A percentile compares a stretch with the other conserved stretches of the same genome.
These are phyloP conservation scores for Mycena belliarum DNA, from an alignment of 768 basidiomycete species.

Conservation along the genomic window DNA sequence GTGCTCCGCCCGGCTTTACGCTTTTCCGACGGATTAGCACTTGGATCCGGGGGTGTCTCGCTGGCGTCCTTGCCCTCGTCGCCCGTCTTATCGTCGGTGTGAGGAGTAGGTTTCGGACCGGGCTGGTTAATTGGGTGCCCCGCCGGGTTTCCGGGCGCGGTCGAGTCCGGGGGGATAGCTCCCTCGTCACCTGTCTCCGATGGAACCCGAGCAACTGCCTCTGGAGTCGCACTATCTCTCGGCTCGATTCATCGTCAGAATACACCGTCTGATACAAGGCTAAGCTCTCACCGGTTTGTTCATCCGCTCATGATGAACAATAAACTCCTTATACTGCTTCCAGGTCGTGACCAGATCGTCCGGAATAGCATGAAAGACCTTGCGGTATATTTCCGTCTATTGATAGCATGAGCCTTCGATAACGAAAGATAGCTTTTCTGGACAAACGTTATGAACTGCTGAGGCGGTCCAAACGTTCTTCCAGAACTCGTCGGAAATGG, in stretches of 20 bases:
- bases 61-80: slow-evolving; percentile 33
- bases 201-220: slow-evolving; percentile 55
- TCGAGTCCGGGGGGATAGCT: slow-evolving; percentile 29
- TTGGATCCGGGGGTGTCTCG: slow-evolving; percentile 28
- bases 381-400: slow-evolving; percentile 93
- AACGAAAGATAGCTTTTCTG: neutral
- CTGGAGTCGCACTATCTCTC: slow-evolving; percentile 39
- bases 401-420: slow-evolving; percentile 16
- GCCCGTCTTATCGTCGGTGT: slow-evolving; percentile 24
- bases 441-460: slow-evolving; percentile 84
- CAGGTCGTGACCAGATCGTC: slow-evolving; percentile 93
- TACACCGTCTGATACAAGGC: slow-evolving; percentile 8
- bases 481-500: slow-evolving; percentile 86
- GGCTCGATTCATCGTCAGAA: slow-evolving; percentile 35
- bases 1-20: slow-evolving; percentile 38
- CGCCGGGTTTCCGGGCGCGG: slow-evolving; percentile 19
- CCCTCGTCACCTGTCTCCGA: slow-evolving; percentile 56
- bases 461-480: slow-evolving; percentile 85
- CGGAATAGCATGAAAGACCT: slow-evolving; percentile 91
- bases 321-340: slow-evolving; percentile 92
- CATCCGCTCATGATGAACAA: slow-evolving; percentile 71
- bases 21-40: slow-evolving; percentile 28
- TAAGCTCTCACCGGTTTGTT: slow-evolving; percentile 59
- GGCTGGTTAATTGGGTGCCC: slow-evolving; percentile 7
- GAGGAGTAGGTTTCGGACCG: slow-evolving; percentile 11